These are phyloP conservation scores for Meyerozyma smithsonii DNA, from an alignment of 1,139 yeast genomes.

Conservation along the genomic window DNA sequence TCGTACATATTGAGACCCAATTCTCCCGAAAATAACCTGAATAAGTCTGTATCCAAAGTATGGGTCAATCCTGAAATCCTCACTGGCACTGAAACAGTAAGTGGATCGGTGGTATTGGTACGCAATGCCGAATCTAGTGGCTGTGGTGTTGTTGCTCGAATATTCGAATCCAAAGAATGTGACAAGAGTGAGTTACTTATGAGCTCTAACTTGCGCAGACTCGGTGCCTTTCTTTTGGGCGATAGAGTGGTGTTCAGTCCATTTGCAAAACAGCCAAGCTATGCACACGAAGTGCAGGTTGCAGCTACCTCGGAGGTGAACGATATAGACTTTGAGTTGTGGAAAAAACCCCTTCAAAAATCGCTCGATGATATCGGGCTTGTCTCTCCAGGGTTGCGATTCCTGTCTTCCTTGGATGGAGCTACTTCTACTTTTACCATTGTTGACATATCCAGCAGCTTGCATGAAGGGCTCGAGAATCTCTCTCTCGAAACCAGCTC, in stretches of 20 bases:
- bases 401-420: constrained; percentile 9
- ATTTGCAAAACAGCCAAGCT: constrained; percentile 44
- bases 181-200: constrained; percentile 54
- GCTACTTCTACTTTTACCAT: constrained; percentile 11
- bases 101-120: constrained; percentile 53
- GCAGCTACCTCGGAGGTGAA: not conserved
- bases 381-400: constrained; percentile 49
- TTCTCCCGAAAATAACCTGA: constrained; percentile 17
- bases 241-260: constrained; percentile 58
- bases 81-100: constrained; percentile 46
- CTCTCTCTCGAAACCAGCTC: not conserved
- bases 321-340: constrained; percentile 8
- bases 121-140: constrained; percentile 42
- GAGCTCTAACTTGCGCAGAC: constrained; percentile 43
- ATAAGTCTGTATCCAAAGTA: constrained; percentile 36
- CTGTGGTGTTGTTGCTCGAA: constrained; percentile 43
- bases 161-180: constrained; percentile 29
- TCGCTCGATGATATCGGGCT: constrained; percentile 48
- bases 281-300: constrained; percentile 24
- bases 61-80: constrained; percentile 50
- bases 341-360: constrained; percentile 24
- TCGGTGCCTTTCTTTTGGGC: constrained; percentile 64
- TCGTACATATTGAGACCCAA: constrained; percentile 57
- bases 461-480: not conserved
- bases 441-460: constrained; percentile 19